Percentiles rank a stretch among this genome's conserved stretches.
Evolutionary conservation across 169 alveolate genomes (phyloP).

Genomic region (Eimeria maxima): DNA sequence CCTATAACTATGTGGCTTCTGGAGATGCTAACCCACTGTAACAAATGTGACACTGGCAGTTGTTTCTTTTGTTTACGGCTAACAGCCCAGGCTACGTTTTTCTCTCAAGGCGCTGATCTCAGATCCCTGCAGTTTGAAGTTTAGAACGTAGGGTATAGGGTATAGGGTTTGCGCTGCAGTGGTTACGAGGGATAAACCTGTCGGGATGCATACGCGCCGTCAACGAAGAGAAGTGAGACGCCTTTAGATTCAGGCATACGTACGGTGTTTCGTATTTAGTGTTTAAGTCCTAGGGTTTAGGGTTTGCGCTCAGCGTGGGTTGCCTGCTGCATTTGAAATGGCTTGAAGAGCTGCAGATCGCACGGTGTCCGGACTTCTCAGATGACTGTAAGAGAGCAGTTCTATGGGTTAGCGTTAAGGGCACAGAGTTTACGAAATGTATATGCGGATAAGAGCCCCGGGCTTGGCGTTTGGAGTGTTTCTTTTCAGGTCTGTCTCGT

Average conservation of each 20-base stretch:
- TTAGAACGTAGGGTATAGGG: background rate
- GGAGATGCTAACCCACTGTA: background rate
- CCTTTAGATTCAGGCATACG: background rate
- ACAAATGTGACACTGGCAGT: background rate
- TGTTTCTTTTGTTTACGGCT: background rate
- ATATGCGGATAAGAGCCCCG: background rate
- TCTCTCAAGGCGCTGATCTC: background rate
- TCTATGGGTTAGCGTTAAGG: background rate
- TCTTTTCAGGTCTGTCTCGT: constrained; percentile 7
- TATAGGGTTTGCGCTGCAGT: constrained; percentile 14
- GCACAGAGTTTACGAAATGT: background rate
- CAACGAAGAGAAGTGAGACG: constrained; percentile 30
- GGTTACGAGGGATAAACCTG: background rate
- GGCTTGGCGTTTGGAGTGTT: background rate
- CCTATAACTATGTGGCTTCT: background rate
- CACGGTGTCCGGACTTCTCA: constrained; percentile 16
- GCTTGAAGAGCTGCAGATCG: constrained; percentile 50
- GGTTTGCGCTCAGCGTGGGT: constrained; percentile 28
- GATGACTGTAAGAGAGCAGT: constrained; percentile 8
- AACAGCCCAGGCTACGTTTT: background rate
- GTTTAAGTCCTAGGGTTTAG: constrained; percentile 37
- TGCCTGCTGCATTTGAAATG: background rate
- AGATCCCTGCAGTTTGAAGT: background rate
- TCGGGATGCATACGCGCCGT: constrained; percentile 24
- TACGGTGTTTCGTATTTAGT: background rate